These are phyloP conservation scores for Camillea tinctor DNA, from an alignment of 2,329 filamentous ascomycete genomes.

Conservation along the genomic window DNA sequence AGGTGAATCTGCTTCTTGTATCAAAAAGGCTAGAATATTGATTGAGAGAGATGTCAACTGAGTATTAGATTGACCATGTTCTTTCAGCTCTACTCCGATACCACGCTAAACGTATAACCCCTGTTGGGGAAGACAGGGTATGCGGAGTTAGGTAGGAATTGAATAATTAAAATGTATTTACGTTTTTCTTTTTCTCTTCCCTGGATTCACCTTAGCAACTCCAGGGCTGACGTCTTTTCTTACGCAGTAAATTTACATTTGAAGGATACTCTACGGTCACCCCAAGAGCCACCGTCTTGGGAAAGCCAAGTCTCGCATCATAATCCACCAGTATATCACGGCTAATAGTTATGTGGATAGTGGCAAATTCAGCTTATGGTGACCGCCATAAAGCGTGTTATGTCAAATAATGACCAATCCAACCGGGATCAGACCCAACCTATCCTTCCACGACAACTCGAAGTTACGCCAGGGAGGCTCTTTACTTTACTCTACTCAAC, in stretches of 20 bases:
- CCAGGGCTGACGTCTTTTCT: not conserved
- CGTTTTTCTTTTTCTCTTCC: not conserved
- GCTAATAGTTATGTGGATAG: not conserved
- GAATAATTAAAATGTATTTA: not conserved
- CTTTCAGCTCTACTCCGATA: not conserved
- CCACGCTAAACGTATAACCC: not conserved
- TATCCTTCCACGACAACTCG: not conserved
- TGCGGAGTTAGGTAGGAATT: not conserved
- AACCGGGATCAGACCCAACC: not conserved
- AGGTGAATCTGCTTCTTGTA: not conserved
- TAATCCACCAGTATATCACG: not conserved
- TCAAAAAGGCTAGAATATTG: not conserved
- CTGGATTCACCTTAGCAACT: not conserved
- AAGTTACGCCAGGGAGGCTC: not conserved
- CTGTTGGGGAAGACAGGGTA: not conserved
- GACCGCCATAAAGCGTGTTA: not conserved
- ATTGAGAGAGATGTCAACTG: not conserved
- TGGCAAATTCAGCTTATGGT: not conserved
- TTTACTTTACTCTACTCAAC: not conserved
- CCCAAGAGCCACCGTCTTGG: not conserved
- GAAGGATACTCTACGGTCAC: not conserved
- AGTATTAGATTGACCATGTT: not conserved
- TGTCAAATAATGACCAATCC: not conserved
- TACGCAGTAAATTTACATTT: not conserved
- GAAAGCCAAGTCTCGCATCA: not conserved